These are phyloP conservation scores for Trichoderma endophyticum DNA, from an alignment of 2,329 filamentous ascomycete genomes.

Conservation along the genomic window DNA sequence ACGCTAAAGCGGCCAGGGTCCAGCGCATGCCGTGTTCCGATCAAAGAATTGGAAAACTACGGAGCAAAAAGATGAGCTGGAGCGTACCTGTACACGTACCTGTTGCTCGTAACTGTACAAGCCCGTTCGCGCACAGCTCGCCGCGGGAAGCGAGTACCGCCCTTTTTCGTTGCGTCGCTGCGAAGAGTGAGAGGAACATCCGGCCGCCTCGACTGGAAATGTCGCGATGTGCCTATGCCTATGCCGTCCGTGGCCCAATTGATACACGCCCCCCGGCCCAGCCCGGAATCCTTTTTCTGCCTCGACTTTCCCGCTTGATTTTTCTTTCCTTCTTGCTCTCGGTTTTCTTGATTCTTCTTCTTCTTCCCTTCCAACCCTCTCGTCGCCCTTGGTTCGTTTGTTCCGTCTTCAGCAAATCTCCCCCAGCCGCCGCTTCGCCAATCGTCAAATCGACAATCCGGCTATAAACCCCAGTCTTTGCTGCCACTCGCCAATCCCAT, in stretches of 20 bases:
- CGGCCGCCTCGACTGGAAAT: background rate
- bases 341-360: slow-evolving; percentile 6
- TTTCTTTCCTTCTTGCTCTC: background rate
- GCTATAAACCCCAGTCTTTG: slow-evolving; percentile 7
- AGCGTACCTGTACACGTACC: background rate
- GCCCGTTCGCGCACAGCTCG: background rate
- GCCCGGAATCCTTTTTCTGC: slow-evolving; percentile 10
- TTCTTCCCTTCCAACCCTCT: slow-evolving; percentile 1
- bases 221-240: background rate
- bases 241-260: background rate
- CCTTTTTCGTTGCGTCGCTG: background rate
- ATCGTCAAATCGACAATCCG: slow-evolving; percentile 15
- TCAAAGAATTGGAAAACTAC: background rate
- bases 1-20: slow-evolving; percentile 13
- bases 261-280: background rate
- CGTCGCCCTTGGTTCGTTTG: slow-evolving; percentile 12
- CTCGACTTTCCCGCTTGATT: background rate
- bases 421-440: background rate
- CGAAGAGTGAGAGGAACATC: background rate
- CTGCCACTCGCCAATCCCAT: background rate
- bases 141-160: slow-evolving; percentile 6
- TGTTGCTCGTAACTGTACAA: background rate
- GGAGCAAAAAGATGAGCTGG: background rate
- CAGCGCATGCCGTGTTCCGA: slow-evolving; percentile 20
- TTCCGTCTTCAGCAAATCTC: background rate